Base-by-base conservation (phyloP, 192 early-diverging fungal genomes). In the Coemansia brasiliensis region DNA sequence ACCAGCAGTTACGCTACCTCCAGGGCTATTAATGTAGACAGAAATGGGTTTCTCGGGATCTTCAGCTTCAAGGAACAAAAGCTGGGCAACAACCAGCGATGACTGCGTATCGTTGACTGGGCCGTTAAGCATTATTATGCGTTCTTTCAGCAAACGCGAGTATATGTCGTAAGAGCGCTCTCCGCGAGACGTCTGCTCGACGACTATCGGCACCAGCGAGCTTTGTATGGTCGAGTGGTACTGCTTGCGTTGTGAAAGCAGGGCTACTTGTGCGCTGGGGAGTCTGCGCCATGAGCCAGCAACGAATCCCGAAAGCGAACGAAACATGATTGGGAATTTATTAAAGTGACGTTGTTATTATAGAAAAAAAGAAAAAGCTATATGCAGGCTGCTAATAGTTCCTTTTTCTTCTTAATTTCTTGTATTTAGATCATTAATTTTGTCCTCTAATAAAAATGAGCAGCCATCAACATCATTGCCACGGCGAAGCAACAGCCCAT, bases 111-210 rank as follows among this genome's bases (percentile, higher is more conserved):
- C 96, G 65, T 94, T 85, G 6, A 94, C 84, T 11, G 88, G 84
- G 8, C 94, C 95, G 70, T 94, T 94, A n/a, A 99, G 84, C 76
- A 94, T 93, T 6, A 99, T 82, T 50, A 99, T 99, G 37, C 96
- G 86, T 59, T 99, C 96, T 63, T 95, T 95, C 52, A 99, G 82
- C 37, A 99, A 72, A 5, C 96, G 87, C 35, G 96, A 99, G 74
- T 91, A 99, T 43, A 99, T 99, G 57, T 99, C 96, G 71, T 91
- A 99, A 18, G 93, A 93, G 5, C 94, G 87, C 73, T 99, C 96
- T 3, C 95, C 94, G 13, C 90, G 76, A 11, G 86, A 86, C 16
- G 88, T 84, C 56, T 80, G 78, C 52, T 80, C 78, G 35, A 80
- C 67, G 39, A 80, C 78, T 11, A 80, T 80, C n/a, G 78, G 78